Base-by-base conservation (phyloP, 2,329 filamentous ascomycete genomes). In the Cladosporium phlei region DNA sequence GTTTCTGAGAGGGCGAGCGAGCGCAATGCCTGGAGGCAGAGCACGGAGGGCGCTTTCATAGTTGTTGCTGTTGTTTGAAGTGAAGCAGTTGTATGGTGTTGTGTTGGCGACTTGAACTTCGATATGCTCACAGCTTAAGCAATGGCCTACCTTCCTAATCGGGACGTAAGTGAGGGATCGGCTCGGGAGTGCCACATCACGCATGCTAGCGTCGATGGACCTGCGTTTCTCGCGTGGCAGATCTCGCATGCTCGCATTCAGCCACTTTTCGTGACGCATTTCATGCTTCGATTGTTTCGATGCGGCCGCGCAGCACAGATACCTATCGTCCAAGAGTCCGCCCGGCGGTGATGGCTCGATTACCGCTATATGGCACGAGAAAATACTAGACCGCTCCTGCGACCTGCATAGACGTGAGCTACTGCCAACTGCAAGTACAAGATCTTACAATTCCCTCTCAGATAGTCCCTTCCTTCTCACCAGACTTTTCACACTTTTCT, bases 1-100 rank as follows among this genome's bases (percentile, higher is more conserved):
- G 43, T 10, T 20, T 57, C 50, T 21, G 51, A 42, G 25, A 51
- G 52, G 2, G 52, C 55, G 8, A 65, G 48, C 5, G 52, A 53
- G 8, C 59, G 60, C 27, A 65, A 46, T 5, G 55, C 55, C 30
- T 55, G 57, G 4, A 65, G 52, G 37, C 57, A 53, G 3, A 53
- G 50, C 9, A 54, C 38, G 21, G 62, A 63, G 5, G 62, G 62
- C 5, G 59, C 57, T 47, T 59, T 59, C 55, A 62, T 68, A 28
- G 5, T 32, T 33, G 34, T 10, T 27, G 21, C 38, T 1, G 4
- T 17, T 28, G 37, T 33, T 2, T n/a, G 19, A 9, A 33, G 16
- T 33, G 14, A n/a, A n/a, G n/a, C n/a, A n/a, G n/a, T n/a, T n/a
- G n/a, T n/a, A n/a, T n/a, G n/a, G n/a, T n/a, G n/a, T n/a, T n/a